Percentiles rank a stretch among this genome's conserved stretches.
Evolutionary conservation across 2,329 filamentous ascomycete genomes (phyloP).

Genomic region (Tolypocladium pustulatum): DNA sequence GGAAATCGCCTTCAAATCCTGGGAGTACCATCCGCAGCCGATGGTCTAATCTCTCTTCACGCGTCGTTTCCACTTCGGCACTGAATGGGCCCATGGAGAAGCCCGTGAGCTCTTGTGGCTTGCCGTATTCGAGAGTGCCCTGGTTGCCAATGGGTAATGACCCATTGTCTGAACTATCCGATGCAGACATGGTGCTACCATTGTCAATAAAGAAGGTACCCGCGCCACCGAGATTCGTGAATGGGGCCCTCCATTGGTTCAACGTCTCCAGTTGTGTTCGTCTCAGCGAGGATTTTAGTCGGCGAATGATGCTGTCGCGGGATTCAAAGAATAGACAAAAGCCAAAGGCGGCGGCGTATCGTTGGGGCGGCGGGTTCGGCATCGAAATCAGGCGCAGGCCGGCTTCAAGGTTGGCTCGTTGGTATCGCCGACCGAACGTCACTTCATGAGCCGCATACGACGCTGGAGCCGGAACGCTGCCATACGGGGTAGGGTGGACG

Average conservation of each 20-base stretch:
- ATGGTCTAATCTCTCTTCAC: constrained; percentile 31
- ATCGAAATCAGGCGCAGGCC: constrained; percentile 47
- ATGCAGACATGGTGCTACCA: neutral
- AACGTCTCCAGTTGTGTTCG: constrained; percentile 32
- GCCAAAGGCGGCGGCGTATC: constrained; percentile 51
- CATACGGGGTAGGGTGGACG: constrained; percentile 15
- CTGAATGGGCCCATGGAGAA: constrained; percentile 38
- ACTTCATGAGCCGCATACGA: constrained; percentile 54
- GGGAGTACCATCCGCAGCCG: constrained; percentile 43
- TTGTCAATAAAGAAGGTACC: constrained; percentile 49
- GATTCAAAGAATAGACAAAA: constrained; percentile 56
- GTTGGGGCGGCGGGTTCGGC: constrained; percentile 33
- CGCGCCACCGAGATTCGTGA: constrained; percentile 55
- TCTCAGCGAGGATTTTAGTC: constrained; percentile 23
- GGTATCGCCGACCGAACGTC: constrained; percentile 61
- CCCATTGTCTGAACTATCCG: neutral
- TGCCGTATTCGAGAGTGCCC: constrained; percentile 16
- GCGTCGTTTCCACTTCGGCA: constrained; percentile 23
- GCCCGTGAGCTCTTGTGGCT: constrained; percentile 12
- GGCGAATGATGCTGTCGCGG: constrained; percentile 33
- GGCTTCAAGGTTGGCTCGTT: constrained; percentile 53
- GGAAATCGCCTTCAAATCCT: constrained; percentile 65
- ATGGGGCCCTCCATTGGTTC: constrained; percentile 48
- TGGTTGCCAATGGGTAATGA: constrained; percentile 24
- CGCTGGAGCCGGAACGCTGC: constrained; percentile 29